A percentile compares a stretch with the other conserved stretches of the same genome.
phyloP scores from a whole-genome alignment of 345 rosid species.

The Eucalyptus cloeziana region DNA sequence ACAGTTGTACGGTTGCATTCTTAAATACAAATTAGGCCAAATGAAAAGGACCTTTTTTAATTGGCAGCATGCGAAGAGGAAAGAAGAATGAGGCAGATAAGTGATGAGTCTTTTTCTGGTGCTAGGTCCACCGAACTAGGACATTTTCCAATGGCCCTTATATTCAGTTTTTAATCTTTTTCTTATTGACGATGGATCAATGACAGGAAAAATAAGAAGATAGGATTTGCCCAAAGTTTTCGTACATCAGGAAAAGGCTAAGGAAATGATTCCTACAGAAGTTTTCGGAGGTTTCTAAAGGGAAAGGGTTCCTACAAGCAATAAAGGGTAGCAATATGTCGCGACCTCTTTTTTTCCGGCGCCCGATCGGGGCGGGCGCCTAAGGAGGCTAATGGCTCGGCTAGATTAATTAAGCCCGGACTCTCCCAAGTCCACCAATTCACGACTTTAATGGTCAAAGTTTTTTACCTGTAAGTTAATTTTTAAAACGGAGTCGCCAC shows the following conservation, averaged over 20 bases:
- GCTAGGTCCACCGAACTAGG: background rate
- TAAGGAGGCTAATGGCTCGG: too few species aligned
- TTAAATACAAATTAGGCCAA: background rate
- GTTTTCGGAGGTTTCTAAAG: background rate
- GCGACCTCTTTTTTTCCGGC: too few species aligned
- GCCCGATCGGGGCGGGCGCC: too few species aligned
- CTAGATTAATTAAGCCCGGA: too few species aligned
- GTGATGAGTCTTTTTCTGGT: background rate
- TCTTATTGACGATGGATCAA: background rate
- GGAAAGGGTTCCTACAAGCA: background rate
- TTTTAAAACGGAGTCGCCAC: too few species aligned
- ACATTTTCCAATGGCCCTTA: background rate
- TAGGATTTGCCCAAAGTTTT: background rate
- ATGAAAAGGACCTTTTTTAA: background rate
- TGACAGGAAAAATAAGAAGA: background rate
- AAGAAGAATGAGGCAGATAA: background rate
- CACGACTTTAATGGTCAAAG: too few species aligned
- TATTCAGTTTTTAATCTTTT: background rate
- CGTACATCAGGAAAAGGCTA: background rate
- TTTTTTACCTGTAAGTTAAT: too few species aligned
- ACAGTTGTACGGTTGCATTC: background rate
- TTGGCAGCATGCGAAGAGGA: background rate
- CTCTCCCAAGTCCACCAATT: too few species aligned
- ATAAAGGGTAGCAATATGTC: background rate
- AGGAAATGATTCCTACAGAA: background rate